Evolutionary conservation across 257 asterid genomes (phyloP).

Genomic region (Solanum chiquidenum): DNA sequence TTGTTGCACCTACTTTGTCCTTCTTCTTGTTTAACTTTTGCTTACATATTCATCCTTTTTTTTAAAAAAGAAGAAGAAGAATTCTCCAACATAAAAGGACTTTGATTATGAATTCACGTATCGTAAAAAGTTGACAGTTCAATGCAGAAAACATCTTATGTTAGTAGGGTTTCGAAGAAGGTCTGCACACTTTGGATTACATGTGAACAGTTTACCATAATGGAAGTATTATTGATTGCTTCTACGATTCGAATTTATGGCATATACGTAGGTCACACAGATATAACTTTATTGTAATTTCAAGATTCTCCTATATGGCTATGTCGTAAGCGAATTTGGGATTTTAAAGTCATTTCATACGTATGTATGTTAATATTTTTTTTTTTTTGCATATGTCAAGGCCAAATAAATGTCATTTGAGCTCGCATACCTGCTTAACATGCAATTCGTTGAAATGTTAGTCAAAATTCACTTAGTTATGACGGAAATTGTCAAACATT

Average conservation of each 20-base stretch:
- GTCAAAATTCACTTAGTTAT: background rate
- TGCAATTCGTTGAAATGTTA: background rate
- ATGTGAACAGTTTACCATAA: background rate
- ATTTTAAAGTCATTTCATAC: background rate
- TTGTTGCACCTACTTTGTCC: background rate
- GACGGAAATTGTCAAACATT: background rate
- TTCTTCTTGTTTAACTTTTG: background rate
- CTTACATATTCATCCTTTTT: background rate
- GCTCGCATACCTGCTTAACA: background rate
- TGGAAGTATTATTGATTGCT: background rate
- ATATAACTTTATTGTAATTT: background rate
- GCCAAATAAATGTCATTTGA: background rate
- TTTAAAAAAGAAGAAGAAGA: fast-evolving
- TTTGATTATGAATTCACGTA: background rate
- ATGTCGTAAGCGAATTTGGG: background rate
- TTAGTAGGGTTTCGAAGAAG: background rate
- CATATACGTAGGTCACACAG: background rate
- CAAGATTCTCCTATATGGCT: background rate
- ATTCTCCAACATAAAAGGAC: background rate
- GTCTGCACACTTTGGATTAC: background rate
- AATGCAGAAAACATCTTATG: background rate
- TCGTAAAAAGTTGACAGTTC: background rate
- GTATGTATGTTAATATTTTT: background rate
- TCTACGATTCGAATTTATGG: background rate
- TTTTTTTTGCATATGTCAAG: background rate